phyloP scores from a whole-genome alignment of 257 asterid species.

The Paulownia fortunei region DNA sequence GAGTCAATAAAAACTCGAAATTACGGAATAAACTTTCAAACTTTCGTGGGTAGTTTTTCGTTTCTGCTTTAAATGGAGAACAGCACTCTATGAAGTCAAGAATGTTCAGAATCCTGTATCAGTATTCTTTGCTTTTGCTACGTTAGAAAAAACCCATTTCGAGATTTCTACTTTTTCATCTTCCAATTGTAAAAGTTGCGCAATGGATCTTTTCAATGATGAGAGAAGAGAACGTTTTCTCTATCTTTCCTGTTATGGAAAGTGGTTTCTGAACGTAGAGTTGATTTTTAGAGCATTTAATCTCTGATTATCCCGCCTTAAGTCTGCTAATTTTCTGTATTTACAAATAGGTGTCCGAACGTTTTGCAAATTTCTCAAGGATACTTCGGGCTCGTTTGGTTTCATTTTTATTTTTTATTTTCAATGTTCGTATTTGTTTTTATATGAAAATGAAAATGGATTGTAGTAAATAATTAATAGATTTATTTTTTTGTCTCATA shows the following conservation, averaged over 20 bases:
- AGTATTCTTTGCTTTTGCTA: not conserved
- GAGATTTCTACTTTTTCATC: not conserved
- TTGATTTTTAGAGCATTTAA: constrained; percentile 5
- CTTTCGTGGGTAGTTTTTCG: not conserved
- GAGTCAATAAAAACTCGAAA: not conserved
- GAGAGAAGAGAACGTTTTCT: constrained; percentile 30
- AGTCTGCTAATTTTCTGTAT: constrained; percentile 8
- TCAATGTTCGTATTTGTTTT: too few relatives aligned
- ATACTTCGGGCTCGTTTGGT: too few relatives aligned
- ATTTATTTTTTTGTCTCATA: too few relatives aligned
- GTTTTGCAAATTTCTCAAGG: not conserved
- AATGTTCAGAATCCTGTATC: not conserved
- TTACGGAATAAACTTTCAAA: constrained; percentile 8
- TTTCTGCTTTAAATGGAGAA: constrained; percentile 12
- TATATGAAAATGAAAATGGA: too few relatives aligned
- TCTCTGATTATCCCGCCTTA: constrained; percentile 55
- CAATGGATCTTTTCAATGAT: not conserved
- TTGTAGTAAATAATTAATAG: too few relatives aligned
- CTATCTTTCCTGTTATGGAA: constrained; percentile 31
- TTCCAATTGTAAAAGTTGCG: constrained; percentile 5
- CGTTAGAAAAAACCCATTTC: constrained; percentile 17
- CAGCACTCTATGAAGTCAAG: not conserved
- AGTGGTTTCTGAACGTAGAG: not conserved
- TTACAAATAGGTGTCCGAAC: not conserved
- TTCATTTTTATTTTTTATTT: too few relatives aligned